phyloP scores from a whole-genome alignment of 176 grass and related monocot genomes.

The Aegilops bicornis region DNA sequence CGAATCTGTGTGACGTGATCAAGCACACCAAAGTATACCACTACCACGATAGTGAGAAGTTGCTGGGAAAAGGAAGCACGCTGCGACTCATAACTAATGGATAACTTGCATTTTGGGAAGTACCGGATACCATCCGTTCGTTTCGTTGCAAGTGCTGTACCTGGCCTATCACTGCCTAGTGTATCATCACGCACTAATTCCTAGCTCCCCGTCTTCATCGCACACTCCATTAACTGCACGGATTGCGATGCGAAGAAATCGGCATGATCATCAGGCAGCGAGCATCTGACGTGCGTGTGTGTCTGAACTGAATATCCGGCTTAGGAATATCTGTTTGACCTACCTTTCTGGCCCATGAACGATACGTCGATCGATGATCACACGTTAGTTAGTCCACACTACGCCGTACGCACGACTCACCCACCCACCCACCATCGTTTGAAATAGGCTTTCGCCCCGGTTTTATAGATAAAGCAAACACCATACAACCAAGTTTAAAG shows the following conservation, averaged over 20 bases:
- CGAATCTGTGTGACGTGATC: constrained; percentile 2
- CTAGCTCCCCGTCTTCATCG: not conserved
- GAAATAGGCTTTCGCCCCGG: no score
- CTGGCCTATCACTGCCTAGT: not conserved
- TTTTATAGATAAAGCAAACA: no score
- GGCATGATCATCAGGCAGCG: not conserved
- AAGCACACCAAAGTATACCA: not conserved
- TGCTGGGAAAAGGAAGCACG: not conserved
- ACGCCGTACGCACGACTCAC: not conserved
- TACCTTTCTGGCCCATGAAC: not conserved
- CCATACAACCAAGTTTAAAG: no score
- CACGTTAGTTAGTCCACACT: not conserved
- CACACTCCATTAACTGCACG: not conserved
- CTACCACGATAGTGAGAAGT: not conserved
- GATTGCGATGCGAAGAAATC: not conserved
- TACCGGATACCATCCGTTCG: not conserved
- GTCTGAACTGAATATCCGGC: not conserved
- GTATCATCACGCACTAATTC: not conserved
- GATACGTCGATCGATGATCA: not conserved
- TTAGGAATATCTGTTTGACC: constrained; percentile 15
- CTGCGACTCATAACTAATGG: not conserved
- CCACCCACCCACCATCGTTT: not conserved
- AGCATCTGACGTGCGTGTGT: not conserved
- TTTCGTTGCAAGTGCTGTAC: not conserved
- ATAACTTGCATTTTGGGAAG: not conserved